Evolutionary conservation across 2,329 filamentous ascomycete species (phyloP).

Genomic region (Claviceps arundinis): DNA sequence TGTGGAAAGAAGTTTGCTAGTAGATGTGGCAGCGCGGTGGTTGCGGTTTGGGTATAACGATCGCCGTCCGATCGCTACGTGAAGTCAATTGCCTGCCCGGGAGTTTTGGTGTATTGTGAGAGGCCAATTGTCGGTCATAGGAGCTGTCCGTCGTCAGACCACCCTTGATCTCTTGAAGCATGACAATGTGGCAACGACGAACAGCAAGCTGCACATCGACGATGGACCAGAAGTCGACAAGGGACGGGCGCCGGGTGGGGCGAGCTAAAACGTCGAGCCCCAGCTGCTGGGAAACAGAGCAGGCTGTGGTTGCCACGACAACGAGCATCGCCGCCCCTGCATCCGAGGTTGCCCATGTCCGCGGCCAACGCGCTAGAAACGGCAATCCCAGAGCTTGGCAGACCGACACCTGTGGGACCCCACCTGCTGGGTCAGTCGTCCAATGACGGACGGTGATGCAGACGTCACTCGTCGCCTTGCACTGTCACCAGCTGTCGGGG

Average conservation of each 20-base stretch:
- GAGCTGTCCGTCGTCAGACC: not conserved
- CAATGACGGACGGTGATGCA: not conserved
- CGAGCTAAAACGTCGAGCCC: not conserved
- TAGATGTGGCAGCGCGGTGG: not conserved
- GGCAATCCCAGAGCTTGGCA: not conserved
- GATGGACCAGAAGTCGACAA: not conserved
- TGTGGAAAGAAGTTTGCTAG: too few species aligned
- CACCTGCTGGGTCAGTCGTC: not conserved
- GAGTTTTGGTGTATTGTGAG: not conserved
- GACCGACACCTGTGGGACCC: not conserved
- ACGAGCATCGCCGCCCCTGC: conserved; percentile 1
- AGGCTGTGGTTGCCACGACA: conserved; percentile 9
- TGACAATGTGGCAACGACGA: conserved; percentile 4
- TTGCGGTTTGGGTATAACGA: not conserved
- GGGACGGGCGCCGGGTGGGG: not conserved
- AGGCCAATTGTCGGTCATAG: not conserved
- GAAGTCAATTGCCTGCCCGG: not conserved
- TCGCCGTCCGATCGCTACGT: not conserved
- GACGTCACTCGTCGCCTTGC: not conserved
- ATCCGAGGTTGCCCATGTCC: not conserved
- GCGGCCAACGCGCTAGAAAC: conserved; percentile 3
- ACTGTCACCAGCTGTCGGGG: not conserved
- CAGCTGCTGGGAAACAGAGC: conserved; percentile 8
- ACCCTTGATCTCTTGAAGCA: not conserved
- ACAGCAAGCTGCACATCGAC: conserved; percentile 1